These are phyloP conservation scores for Dalbergia oliveri DNA, from an alignment of 306 rosid species.

Conservation along the genomic window DNA sequence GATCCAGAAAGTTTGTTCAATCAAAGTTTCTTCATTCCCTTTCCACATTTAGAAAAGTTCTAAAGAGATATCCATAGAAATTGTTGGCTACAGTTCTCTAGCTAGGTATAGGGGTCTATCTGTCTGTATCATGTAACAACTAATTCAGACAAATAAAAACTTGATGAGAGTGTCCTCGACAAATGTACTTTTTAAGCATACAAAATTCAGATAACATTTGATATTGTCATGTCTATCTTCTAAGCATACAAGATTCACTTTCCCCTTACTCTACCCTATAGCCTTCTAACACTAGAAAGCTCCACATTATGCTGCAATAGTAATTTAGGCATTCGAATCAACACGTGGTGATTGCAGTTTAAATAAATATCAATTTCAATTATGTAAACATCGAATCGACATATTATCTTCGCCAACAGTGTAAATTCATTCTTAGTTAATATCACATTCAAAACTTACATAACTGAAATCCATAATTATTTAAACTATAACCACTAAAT, in stretches of 20 bases:
- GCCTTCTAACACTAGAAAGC: background rate
- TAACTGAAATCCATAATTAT: too few relatives aligned
- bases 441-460: too few relatives aligned
- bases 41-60: background rate
- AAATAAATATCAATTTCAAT: too few relatives aligned
- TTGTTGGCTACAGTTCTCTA: background rate
- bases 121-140: background rate
- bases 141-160: background rate
- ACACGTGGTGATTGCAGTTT: too few relatives aligned
- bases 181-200: background rate
- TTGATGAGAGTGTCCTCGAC: background rate
- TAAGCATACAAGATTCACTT: background rate
- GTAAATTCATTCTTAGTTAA: too few relatives aligned
- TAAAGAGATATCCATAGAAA: background rate
- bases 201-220: background rate
- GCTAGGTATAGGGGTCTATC: background rate
- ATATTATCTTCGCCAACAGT: too few relatives aligned
- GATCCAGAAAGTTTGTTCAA: background rate
- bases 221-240: background rate
- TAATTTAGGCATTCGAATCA: too few relatives aligned
- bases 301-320: too few relatives aligned
- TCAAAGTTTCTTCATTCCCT: background rate
- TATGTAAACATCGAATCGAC: too few relatives aligned
- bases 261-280: background rate
- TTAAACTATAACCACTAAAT: too few relatives aligned